Percentiles rank a stretch among this genome's conserved stretches.
These are phyloP conservation scores for Rickenella mellea DNA, from an alignment of 768 basidiomycete species.

Conservation along the genomic window DNA sequence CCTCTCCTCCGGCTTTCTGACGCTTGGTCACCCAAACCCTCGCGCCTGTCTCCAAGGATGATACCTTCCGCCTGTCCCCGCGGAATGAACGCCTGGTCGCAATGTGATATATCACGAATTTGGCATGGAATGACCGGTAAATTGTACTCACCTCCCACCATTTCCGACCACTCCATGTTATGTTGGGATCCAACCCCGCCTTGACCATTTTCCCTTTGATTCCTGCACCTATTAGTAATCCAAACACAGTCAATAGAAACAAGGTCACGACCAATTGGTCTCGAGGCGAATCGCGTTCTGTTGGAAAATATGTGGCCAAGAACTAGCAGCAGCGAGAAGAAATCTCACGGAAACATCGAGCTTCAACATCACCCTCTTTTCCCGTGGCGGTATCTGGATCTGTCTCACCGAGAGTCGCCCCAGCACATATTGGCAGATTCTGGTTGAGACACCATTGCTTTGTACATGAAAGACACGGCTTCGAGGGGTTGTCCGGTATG, in stretches of 20 bases:
- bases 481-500: slow-evolving; percentile 73
- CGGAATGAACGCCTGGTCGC: slow-evolving; percentile 43
- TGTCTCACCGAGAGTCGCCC: slow-evolving; percentile 75
- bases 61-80: slow-evolving; percentile 46
- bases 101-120: slow-evolving; percentile 10
- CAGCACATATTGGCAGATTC: slow-evolving; percentile 74
- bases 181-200: slow-evolving; percentile 57
- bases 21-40: slow-evolving; percentile 3
- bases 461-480: slow-evolving; percentile 89
- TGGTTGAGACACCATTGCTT: slow-evolving; percentile 95
- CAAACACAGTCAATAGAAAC: slow-evolving; percentile 82
- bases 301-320: slow-evolving; percentile 4
- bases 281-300: slow-evolving; percentile 92
- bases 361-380: slow-evolving; percentile 92
- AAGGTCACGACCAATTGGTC: slow-evolving; percentile 90
- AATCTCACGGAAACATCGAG: slow-evolving; percentile 86
- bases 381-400: slow-evolving; percentile 91
- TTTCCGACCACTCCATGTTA: slow-evolving; percentile 55
- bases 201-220: slow-evolving; percentile 76
- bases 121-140: slow-evolving; percentile 3
- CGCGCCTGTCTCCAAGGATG: slow-evolving; percentile 28
- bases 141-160: slow-evolving; percentile 71
- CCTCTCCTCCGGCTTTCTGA: slow-evolving; percentile 26
- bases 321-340: slow-evolving; percentile 4
- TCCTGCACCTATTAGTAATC: slow-evolving; percentile 74